Evolutionary conservation across 2,329 filamentous ascomycete genomes (phyloP), one percentile per base, ranked within the genome.

Genomic region (Penicillium sp.): DNA sequence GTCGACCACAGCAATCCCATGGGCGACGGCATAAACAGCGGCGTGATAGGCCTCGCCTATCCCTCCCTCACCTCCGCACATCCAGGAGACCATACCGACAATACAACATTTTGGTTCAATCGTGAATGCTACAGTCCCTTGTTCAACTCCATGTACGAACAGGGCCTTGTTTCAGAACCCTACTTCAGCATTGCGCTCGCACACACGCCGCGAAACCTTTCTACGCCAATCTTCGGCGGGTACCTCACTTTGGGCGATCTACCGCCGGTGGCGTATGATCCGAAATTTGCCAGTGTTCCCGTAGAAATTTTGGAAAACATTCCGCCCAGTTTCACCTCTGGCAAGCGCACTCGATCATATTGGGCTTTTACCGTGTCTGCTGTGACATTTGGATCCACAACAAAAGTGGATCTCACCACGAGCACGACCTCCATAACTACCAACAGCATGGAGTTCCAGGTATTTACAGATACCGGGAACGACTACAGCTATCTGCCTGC

Each of bases 11-110:
- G 78, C 0, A 73, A 69, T 13, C 79, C 76, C 70, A 64, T 71
- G 18, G 79, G 79, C 9, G 78, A 82, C 54, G 72, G 70, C 1
- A 66, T 74, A 20, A 77, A 78, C 1, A 77, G 75, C 26, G 82
- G 82, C 3, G 66, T 84, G 2, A 61, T 84, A 4, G 82, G 82
- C 1, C 71, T 85, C 13, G 79, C 74, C 1, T 84, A 81, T 61
- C 76, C 79, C 8, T 70, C 74, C 14, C 62, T 82, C 40, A 82
- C 80, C 0, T 76, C 74, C 22, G 73, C 76, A 2, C 68, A 72
- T 32, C 59, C 61, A 5, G 62, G 53, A 18, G 63, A 60, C 20
- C 42, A 57, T 26, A 50, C 57, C 5, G 49, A 51, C 43, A 67
- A 68, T 35, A 58, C 42, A 9, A 67, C 64, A 4, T 66, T 60